A percentile compares a stretch with the other conserved stretches of the same genome.
phyloP scores from a whole-genome alignment of 2,329 filamentous ascomycete species.

The Verticillium dahliae region DNA sequence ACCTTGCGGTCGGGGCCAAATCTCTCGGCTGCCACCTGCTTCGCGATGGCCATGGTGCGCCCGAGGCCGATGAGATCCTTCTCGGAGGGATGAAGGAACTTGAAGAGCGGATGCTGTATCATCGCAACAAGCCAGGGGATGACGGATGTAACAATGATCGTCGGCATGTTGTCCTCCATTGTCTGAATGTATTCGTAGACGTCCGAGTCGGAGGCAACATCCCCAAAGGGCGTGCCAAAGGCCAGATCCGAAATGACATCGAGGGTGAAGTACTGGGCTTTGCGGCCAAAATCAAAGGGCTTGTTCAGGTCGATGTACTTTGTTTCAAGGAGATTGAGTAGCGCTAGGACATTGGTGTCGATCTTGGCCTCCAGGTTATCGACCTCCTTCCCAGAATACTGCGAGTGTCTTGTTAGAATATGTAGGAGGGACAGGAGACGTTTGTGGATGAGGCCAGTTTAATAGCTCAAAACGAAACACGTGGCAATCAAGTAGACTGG shows the following conservation, averaged over 20 bases:
- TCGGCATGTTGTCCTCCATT: constrained; percentile 31
- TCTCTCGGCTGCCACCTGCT: constrained; percentile 36
- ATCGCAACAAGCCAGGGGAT: constrained; percentile 33
- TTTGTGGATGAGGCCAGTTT: no score
- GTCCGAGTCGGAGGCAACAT: constrained; percentile 36
- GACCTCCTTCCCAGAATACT: constrained; percentile 48
- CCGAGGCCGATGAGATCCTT: constrained; percentile 30
- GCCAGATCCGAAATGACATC: constrained; percentile 47
- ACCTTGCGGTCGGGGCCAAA: constrained; percentile 34
- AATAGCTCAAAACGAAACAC: no score
- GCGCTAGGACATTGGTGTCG: constrained; percentile 33
- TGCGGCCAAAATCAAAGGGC: constrained; percentile 37
- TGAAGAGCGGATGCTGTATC: constrained; percentile 31
- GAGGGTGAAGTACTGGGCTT: constrained; percentile 43
- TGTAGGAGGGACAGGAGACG: no score
- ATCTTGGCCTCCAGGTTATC: constrained; percentile 39
- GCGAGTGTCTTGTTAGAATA: neutral
- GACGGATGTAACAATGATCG: constrained; percentile 34
- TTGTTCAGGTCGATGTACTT: constrained; percentile 19
- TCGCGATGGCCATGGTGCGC: constrained; percentile 38
- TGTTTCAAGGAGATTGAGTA: constrained; percentile 36
- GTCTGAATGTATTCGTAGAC: constrained; percentile 39
- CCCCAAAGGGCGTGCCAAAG: constrained; percentile 41
- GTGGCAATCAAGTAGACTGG: no score
- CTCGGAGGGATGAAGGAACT: constrained; percentile 30